Evolutionary conservation across 2,329 filamentous ascomycete genomes (phyloP), one percentile per base, ranked within the genome.

Genomic region (Fusarium chlamydosporum): DNA sequence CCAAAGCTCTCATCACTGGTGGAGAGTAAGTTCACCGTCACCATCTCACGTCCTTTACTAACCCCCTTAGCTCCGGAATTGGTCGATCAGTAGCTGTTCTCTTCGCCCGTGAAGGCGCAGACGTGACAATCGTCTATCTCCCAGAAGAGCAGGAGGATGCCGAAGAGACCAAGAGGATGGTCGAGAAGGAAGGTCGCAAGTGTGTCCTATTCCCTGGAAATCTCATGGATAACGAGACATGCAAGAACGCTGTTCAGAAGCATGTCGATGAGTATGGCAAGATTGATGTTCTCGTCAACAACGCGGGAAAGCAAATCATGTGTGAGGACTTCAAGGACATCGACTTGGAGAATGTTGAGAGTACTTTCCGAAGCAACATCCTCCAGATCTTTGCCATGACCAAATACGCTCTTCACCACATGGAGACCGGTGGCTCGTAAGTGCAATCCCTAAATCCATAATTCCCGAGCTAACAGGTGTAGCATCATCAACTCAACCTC

Each of bases 401-500:
- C 7, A 89, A 89, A 72, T 88, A 82, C 63, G 80, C 85, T 0
- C 74, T 89, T 9, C 82, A 82, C 7, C 82, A 88, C 67, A 86
- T 89, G 85, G 79, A 82, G 56, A 80, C 78, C 51, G 84, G 85
- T 6, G 78, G 68, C 45, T 82, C 79, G 82, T 83, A 65, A 65
- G 81, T 77, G 23, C 13, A 0, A 7, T 8, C 23, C 15, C n/a
- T 53, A 10, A 43, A 7, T 15, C 26, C 1, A 29, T 48, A 11
- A 33, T 2, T 9, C 5, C 26, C 4, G 9, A 7, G 12, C 59
- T 68, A 50, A 68, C 18, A 3, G 3, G 7, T 3, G 1, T 40
- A 84, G 82, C 4, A 88, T 89, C 68, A 85, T 88, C 76, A 89
- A 88, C 76, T 83, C 82, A 2, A 82, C 84, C 1, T 87, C 85